Percentiles rank a stretch among this genome's conserved stretches.
These are phyloP conservation scores for Phytopythium cucurbitacearum DNA, from an alignment of 352 stramenopile genomes.

Conservation along the genomic window DNA sequence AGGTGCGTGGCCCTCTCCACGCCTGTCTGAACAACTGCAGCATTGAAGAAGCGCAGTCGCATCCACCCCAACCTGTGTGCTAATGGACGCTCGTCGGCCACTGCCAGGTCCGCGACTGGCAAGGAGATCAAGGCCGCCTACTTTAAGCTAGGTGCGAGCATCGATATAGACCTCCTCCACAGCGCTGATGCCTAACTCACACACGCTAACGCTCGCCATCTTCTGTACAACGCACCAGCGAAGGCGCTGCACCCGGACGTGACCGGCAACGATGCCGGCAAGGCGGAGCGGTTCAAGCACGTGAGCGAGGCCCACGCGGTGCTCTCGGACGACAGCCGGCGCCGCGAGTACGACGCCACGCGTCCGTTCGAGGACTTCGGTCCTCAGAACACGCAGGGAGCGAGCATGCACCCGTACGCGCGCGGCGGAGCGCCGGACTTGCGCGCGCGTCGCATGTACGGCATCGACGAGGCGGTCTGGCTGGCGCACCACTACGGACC, in stretches of 20 bases:
- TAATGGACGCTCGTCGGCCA: neutral
- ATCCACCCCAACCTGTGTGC: too few relatives aligned
- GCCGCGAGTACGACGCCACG: slow-evolving; percentile 62
- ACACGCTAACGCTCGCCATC: neutral
- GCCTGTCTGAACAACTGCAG: neutral
- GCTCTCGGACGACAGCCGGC: slow-evolving; percentile 57
- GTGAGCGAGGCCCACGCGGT: slow-evolving; percentile 77
- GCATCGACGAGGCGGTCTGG: slow-evolving; percentile 83
- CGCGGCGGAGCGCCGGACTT: slow-evolving; percentile 23
- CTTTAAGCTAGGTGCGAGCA: slow-evolving; percentile 51
- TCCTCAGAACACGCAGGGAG: slow-evolving; percentile 33
- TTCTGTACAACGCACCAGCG: slow-evolving; percentile 19
- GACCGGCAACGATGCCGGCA: slow-evolving; percentile 73
- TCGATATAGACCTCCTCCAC: neutral
- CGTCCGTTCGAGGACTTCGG: slow-evolving; percentile 38
- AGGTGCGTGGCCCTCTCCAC: slow-evolving; percentile 20
- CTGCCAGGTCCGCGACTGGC: slow-evolving; percentile 34
- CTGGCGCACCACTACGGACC: slow-evolving; percentile 79
- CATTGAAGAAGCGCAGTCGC: too few relatives aligned
- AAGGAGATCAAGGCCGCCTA: slow-evolving; percentile 85
- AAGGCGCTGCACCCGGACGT: slow-evolving; percentile 85
- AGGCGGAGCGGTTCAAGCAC: slow-evolving; percentile 83
- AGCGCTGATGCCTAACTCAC: neutral
- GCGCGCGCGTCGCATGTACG: slow-evolving; percentile 41
- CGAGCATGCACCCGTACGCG: slow-evolving; percentile 53